Evolutionary conservation across 164 flowering plant species (phyloP).

Genomic region (Santalum album): DNA sequence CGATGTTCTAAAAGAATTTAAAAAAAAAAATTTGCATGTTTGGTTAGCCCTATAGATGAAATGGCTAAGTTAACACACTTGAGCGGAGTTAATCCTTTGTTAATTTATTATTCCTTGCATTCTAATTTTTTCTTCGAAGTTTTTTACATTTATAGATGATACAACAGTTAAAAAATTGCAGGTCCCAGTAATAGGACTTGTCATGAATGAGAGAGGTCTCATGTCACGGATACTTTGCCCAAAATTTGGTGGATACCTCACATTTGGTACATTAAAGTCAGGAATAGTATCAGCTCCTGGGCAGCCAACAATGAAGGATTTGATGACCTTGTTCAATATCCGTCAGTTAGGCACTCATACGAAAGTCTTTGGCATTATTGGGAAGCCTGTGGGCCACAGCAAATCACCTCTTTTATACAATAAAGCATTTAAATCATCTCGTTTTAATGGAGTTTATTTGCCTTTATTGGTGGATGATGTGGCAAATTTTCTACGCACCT

Average conservation of each 20-base stretch:
- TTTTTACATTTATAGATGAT: not conserved
- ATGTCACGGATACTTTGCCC: constrained; percentile 82
- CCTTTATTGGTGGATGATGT: constrained; percentile 80
- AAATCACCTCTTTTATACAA: constrained; percentile 74
- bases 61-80: no score
- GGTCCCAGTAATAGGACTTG: constrained; percentile 88
- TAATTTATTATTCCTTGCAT: not conserved
- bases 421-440: constrained; percentile 61
- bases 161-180: constrained; percentile 20
- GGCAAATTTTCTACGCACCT: constrained; percentile 55
- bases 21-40: no score
- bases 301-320: constrained; percentile 77
- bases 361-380: constrained; percentile 83
- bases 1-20: no score
- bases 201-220: constrained; percentile 85
- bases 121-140: not conserved
- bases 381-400: constrained; percentile 95
- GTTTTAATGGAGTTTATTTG: constrained; percentile 79
- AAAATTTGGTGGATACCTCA: constrained; percentile 92
- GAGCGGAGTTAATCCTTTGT: no score
- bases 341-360: constrained; percentile 66
- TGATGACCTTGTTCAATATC: constrained; percentile 61
- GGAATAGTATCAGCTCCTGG: constrained; percentile 91
- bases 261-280: constrained; percentile 72
- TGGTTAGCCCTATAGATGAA: no score